phyloP scores from a whole-genome alignment of 805 yeast genomes.

The Ogataea neopini region DNA sequence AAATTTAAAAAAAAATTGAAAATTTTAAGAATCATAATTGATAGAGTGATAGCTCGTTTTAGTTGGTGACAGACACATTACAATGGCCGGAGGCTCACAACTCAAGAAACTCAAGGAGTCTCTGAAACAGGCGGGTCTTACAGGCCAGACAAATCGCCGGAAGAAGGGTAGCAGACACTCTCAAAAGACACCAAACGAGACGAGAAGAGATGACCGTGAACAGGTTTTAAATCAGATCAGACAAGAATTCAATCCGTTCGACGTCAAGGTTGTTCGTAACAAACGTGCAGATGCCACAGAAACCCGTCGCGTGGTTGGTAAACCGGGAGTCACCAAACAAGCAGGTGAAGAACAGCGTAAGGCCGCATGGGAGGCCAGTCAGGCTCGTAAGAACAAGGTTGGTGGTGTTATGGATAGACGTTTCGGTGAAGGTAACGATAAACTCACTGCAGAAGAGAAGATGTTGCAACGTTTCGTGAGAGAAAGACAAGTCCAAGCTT shows the following conservation, averaged over 20 bases:
- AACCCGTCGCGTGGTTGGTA: slow-evolving; percentile 55
- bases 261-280: slow-evolving; percentile 65
- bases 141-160: slow-evolving; percentile 79
- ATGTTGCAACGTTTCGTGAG: slow-evolving; percentile 94
- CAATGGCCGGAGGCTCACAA: slow-evolving; percentile 70
- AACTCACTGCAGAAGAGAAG: slow-evolving; percentile 82
- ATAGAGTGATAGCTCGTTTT: too few relatives aligned
- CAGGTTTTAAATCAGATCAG: slow-evolving; percentile 61
- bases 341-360: slow-evolving; percentile 64
- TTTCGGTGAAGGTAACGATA: slow-evolving; percentile 82
- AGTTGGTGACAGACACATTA: neutral
- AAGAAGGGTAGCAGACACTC: slow-evolving; percentile 50
- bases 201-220: slow-evolving; percentile 68
- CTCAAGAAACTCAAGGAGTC: slow-evolving; percentile 79
- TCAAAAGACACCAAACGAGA: slow-evolving; percentile 59
- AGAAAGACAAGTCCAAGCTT: slow-evolving; percentile 67
- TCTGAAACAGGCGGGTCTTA: slow-evolving; percentile 72
- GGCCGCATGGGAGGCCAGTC: slow-evolving; percentile 63
- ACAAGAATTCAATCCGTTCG: slow-evolving; percentile 88
- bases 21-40: neutral
- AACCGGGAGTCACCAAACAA: slow-evolving; percentile 70
- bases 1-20: slow-evolving; percentile 3
- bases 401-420: slow-evolving; percentile 85
- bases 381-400: slow-evolving; percentile 61
- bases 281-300: slow-evolving; percentile 55